Conservation (phyloP, 2,329 filamentous ascomycete species). For the Aspergillus latus region DNA sequence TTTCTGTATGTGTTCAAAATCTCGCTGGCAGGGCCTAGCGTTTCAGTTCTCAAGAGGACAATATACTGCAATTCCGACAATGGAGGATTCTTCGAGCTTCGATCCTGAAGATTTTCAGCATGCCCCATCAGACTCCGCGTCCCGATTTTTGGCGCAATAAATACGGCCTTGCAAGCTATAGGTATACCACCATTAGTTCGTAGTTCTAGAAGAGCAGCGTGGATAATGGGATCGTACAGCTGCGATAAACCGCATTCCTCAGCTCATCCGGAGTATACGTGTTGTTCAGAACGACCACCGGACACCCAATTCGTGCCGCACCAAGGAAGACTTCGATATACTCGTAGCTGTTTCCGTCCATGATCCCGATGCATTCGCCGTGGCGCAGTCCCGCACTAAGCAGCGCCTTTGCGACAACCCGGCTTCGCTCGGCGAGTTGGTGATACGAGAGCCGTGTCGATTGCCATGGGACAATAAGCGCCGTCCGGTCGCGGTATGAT, state of each 20-base stretch:
- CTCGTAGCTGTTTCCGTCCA: conserved; percentile 59
- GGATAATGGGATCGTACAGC: conserved; percentile 18
- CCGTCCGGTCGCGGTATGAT: conserved; percentile 9
- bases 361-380: conserved; percentile 68
- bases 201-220: not conserved
- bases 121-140: conserved; percentile 20
- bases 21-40: not conserved
- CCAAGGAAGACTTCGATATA: conserved; percentile 60
- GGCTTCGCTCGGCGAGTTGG: conserved; percentile 18
- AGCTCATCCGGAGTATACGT: conserved; percentile 31
- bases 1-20: not conserved
- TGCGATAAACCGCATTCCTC: conserved; percentile 19
- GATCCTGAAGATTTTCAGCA: conserved; percentile 18
- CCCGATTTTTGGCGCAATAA: conserved; percentile 26
- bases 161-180: conserved; percentile 28
- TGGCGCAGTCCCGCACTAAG: conserved; percentile 63
- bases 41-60: conserved; percentile 10
- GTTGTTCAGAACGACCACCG: conserved; percentile 35
- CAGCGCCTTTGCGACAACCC: conserved; percentile 46
- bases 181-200: not conserved
- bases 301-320: conserved; percentile 34
- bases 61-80: conserved; percentile 20
- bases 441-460: conserved; percentile 21
- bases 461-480: conserved; percentile 25
- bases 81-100: not conserved